These are phyloP conservation scores for Paraleonurus japonicus DNA, from an alignment of 257 asterid genomes.

Conservation along the genomic window DNA sequence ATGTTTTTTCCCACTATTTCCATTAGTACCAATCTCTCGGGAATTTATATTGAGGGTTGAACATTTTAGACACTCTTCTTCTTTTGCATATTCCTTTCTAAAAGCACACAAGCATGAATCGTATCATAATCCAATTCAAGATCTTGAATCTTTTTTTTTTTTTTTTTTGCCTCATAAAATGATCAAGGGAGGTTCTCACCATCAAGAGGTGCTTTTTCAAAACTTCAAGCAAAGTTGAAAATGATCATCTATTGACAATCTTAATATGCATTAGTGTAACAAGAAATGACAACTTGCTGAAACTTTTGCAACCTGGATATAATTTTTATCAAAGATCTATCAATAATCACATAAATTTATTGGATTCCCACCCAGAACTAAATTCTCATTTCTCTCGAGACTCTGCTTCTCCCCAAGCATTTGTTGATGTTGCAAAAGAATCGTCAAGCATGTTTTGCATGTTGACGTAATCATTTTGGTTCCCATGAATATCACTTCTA, in stretches of 20 bases:
- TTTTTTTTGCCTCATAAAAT: background rate
- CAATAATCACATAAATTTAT: background rate
- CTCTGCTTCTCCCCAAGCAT: background rate
- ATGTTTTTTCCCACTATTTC: no score
- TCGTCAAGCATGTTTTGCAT: slow-evolving; percentile 2
- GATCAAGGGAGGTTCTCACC: background rate
- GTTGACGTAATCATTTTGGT: background rate
- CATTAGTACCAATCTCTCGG: no score
- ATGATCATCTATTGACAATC: background rate
- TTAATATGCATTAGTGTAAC: background rate
- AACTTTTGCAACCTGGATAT: slow-evolving; percentile 4
- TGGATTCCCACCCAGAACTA: background rate
- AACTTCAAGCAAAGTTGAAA: background rate
- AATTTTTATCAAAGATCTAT: slow-evolving; percentile 3
- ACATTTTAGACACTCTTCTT: background rate
- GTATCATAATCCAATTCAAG: background rate
- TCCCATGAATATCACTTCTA: background rate
- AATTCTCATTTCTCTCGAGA: background rate
- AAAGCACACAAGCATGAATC: background rate
- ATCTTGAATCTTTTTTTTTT: background rate
- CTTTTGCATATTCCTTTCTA: background rate
- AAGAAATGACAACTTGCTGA: background rate
- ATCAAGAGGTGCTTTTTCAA: background rate
- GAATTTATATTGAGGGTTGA: background rate
- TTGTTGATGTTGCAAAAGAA: background rate